These are phyloP conservation scores for Cryptococcus sp. DNA, from an alignment of 1,284 basidiomycete genomes.

Conservation along the genomic window DNA sequence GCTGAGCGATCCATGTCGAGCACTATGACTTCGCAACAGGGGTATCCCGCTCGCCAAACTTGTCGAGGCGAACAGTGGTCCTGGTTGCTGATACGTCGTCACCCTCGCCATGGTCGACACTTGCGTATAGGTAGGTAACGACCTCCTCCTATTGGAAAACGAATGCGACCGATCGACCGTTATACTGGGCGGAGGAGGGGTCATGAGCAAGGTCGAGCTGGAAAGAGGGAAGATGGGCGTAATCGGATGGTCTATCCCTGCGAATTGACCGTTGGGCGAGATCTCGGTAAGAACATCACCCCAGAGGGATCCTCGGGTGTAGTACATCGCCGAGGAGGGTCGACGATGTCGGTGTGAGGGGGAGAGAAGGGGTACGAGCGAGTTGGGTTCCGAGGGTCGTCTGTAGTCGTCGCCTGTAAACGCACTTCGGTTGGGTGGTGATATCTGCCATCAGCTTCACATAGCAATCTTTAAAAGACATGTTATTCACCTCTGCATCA, in stretches of 20 bases:
- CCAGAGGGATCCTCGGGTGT: neutral
- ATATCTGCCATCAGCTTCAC: too few relatives aligned
- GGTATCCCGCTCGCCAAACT: too few relatives aligned
- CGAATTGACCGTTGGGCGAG: neutral
- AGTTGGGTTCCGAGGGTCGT: conserved; percentile 5
- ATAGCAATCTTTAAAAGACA: too few relatives aligned
- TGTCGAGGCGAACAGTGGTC: too few relatives aligned
- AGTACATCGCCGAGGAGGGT: neutral
- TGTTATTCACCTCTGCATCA: too few relatives aligned
- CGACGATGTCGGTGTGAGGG: neutral
- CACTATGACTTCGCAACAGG: too few relatives aligned
- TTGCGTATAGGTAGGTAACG: neutral
- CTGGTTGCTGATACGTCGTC: too few relatives aligned
- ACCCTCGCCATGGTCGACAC: too few relatives aligned
- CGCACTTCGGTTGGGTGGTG: too few relatives aligned
- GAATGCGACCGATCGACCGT: neutral
- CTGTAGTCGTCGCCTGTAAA: conserved; percentile 4
- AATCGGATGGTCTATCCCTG: conserved; percentile 4
- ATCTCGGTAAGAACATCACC: neutral
- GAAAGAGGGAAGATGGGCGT: neutral
- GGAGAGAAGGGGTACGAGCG: neutral
- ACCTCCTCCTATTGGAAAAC: neutral
- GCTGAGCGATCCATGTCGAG: too few relatives aligned
- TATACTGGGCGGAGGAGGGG: neutral
- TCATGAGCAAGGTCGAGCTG: neutral